Evolutionary conservation across 371 early-diverging fungal species (phyloP).

Genomic region (Dichotomocladium elegans): DNA sequence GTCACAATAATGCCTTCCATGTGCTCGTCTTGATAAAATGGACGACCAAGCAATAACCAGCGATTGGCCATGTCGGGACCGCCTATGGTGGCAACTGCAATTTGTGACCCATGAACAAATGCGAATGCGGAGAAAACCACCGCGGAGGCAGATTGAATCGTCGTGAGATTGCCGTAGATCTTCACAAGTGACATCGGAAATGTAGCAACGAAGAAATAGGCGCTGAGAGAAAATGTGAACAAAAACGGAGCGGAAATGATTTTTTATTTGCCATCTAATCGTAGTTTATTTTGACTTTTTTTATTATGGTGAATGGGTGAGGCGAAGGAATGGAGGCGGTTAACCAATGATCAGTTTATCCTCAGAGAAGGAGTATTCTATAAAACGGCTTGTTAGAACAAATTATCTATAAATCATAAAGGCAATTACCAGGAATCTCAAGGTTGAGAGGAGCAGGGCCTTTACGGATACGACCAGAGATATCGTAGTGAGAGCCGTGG

Average conservation of each 20-base stretch:
- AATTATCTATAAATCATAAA: neutral
- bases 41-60: conserved; percentile 33
- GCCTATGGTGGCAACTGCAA: conserved; percentile 25
- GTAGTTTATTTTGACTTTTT: neutral
- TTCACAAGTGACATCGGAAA: conserved; percentile 5
- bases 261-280: no score
- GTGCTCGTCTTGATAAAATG: conserved; percentile 45
- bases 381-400: neutral
- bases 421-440: conserved; percentile 78
- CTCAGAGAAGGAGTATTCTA: conserved; percentile 45
- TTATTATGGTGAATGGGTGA: neutral
- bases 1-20: conserved; percentile 34
- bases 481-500: conserved; percentile 97
- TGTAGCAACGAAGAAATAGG: neutral
- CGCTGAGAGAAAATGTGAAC: neutral
- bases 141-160: conserved; percentile 38
- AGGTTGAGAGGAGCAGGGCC: conserved; percentile 98
- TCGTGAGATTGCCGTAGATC: conserved; percentile 23
- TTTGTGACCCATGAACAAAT: conserved; percentile 16
- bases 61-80: conserved; percentile 30
- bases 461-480: conserved; percentile 95
- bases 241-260: neutral
- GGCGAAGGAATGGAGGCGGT: conserved; percentile 4
- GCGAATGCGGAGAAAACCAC: conserved; percentile 23
- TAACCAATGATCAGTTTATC: conserved; percentile 52